Evolutionary conservation across 768 basidiomycete genomes (phyloP).

Genomic region (Tylopilus cervinicoccineus): DNA sequence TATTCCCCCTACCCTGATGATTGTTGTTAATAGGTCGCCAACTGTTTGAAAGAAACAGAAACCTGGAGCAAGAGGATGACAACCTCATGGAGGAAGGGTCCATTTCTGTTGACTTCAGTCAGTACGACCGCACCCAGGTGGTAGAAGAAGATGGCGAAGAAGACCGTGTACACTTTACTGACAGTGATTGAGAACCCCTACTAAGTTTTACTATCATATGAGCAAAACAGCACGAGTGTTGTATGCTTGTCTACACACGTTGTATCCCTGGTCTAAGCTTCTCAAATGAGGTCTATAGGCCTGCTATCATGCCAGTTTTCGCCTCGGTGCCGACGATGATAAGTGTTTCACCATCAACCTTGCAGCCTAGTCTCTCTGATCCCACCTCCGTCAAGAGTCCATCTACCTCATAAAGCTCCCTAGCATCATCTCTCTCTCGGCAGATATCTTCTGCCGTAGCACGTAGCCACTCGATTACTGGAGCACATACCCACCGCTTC

Average conservation of each 20-base stretch:
- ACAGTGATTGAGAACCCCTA: conserved; percentile 64
- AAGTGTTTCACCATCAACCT: conserved; percentile 49
- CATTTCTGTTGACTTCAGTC: conserved; percentile 82
- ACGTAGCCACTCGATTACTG: conserved; percentile 69
- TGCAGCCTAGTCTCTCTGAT: conserved; percentile 52
- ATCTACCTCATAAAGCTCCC: conserved; percentile 44
- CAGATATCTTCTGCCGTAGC: conserved; percentile 52
- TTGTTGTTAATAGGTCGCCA: conserved; percentile 66
- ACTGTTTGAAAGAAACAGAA: conserved; percentile 81
- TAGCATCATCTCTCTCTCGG: conserved; percentile 29
- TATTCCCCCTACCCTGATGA: conserved; percentile 4
- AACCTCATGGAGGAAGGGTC: conserved; percentile 79
- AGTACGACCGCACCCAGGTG: conserved; percentile 70
- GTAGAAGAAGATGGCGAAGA: conserved; percentile 54
- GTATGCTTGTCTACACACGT: too few relatives aligned
- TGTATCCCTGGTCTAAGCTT: conserved; percentile 8
- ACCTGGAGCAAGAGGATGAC: conserved; percentile 71
- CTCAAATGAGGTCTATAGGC: conserved; percentile 41
- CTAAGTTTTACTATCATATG: not conserved
- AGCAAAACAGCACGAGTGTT: conserved; percentile 6
- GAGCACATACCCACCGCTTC: conserved; percentile 62
- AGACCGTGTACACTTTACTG: conserved; percentile 69
- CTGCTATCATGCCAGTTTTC: conserved; percentile 55
- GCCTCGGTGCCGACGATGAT: conserved; percentile 50
- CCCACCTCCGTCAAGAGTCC: conserved; percentile 63